Conservation (phyloP, 345 rosid genomes). For the Camelina hispida region DNA sequence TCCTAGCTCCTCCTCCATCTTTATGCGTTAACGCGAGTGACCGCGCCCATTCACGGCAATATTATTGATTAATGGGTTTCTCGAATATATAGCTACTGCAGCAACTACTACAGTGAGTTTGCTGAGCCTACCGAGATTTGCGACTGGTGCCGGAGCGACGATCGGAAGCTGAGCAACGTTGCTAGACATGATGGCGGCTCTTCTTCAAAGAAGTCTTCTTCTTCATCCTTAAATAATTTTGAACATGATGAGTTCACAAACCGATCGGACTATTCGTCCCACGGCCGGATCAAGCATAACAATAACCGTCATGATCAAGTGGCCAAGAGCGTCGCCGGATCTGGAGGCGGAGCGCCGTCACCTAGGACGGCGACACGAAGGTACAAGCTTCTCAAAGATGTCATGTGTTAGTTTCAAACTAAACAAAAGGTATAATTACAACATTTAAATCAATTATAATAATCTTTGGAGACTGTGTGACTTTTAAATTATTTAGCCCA, state of each 20-base stretch:
- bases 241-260: constrained; percentile 46
- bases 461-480: too few relatives aligned
- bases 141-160: constrained; percentile 85
- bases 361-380: constrained; percentile 82
- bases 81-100: constrained; percentile 64
- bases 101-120: constrained; percentile 72
- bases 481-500: too few relatives aligned
- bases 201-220: constrained; percentile 54
- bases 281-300: constrained; percentile 58
- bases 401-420: constrained; percentile 55
- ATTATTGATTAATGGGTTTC: not conserved
- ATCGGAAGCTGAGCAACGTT: constrained; percentile 46
- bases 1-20: not conserved
- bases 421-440: too few relatives aligned
- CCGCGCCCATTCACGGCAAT: not conserved
- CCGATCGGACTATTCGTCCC: constrained; percentile 61
- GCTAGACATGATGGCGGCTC: constrained; percentile 49
- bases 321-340: constrained; percentile 45
- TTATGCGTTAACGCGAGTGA: not conserved
- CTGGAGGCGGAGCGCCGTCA: constrained; percentile 64
- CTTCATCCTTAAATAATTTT: constrained; percentile 23
- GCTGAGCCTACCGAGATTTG: constrained; percentile 66
- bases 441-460: too few relatives aligned
- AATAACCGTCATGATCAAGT: constrained; percentile 50
- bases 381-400: constrained; percentile 99